These are phyloP conservation scores for Terana coerulea DNA, from an alignment of 768 basidiomycete species.

Conservation along the genomic window DNA sequence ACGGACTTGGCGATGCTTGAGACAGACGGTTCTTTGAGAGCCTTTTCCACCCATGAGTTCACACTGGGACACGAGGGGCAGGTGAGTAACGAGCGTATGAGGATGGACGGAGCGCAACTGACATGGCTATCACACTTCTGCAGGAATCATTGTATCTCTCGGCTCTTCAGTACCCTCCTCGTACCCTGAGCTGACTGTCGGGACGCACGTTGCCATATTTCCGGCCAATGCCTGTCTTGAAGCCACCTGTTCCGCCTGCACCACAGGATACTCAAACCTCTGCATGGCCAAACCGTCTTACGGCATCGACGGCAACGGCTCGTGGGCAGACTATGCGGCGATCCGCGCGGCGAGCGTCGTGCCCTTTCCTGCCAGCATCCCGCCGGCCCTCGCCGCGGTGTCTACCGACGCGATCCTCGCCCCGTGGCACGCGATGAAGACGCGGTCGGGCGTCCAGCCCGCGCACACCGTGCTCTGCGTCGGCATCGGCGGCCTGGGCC, in stretches of 20 bases:
- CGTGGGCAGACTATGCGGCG: slow-evolving; percentile 18
- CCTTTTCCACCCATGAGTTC: not conserved
- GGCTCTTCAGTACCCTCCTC: slow-evolving; percentile 13
- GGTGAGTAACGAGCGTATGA: slow-evolving; percentile 5
- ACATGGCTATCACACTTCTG: not conserved
- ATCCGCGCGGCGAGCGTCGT: slow-evolving; percentile 7
- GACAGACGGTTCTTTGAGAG: not conserved
- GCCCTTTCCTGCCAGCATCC: slow-evolving; percentile 17
- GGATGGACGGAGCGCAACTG: too few species aligned
- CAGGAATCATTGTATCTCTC: slow-evolving; percentile 12
- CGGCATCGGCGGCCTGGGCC: slow-evolving; percentile 27
- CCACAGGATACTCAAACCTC: slow-evolving; percentile 10
- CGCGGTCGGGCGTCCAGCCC: slow-evolving; percentile 4
- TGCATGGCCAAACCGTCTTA: slow-evolving; percentile 8
- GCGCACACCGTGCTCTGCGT: slow-evolving; percentile 34
- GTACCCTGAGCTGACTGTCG: slow-evolving; percentile 9
- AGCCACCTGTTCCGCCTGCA: slow-evolving; percentile 14
- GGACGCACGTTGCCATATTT: slow-evolving; percentile 19
- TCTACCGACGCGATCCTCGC: slow-evolving; percentile 23
- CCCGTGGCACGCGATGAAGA: slow-evolving; percentile 20
- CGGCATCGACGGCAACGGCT: slow-evolving; percentile 18
- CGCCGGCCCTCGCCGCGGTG: slow-evolving; percentile 14
- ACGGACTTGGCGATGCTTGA: slow-evolving; percentile 13
- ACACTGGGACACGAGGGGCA: slow-evolving; percentile 22
- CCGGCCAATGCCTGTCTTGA: slow-evolving; percentile 15